Conservation (phyloP, 306 rosid species). For the Trifolium dubium region DNA sequence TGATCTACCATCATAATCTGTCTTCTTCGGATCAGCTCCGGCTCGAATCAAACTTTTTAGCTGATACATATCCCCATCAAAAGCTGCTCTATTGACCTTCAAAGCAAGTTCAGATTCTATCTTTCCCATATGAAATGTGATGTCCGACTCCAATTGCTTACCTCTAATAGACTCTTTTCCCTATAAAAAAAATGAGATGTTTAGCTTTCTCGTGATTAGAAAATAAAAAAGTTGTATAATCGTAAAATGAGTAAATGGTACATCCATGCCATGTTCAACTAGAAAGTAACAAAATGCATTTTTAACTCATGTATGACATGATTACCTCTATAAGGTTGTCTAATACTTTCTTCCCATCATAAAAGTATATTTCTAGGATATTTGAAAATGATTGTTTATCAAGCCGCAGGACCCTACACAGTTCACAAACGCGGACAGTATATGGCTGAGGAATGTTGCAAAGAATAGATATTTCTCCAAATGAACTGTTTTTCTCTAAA, state of each 20-base stretch:
- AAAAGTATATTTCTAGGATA: conserved; percentile 83
- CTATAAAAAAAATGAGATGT: conserved; percentile 48
- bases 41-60: conserved; percentile 81
- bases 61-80: conserved; percentile 78
- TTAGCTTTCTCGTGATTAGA: conserved; percentile 14
- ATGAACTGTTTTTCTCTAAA: conserved; percentile 65
- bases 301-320: not conserved
- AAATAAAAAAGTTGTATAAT: conserved; percentile 2
- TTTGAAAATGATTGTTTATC: conserved; percentile 90
- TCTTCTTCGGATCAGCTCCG: conserved; percentile 93
- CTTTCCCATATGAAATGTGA: conserved; percentile 85
- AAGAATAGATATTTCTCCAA: conserved; percentile 89
- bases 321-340: conserved; percentile 94
- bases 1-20: conserved; percentile 96
- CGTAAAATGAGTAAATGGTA: conserved; percentile 15
- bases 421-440: conserved; percentile 86
- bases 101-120: conserved; percentile 95
- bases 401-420: conserved; percentile 85
- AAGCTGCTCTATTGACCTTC: conserved; percentile 85
- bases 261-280: conserved; percentile 31
- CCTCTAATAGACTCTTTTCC: conserved; percentile 68
- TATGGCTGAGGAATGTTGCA: conserved; percentile 96
- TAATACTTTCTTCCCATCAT: conserved; percentile 87
- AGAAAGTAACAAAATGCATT: conserved; percentile 21
- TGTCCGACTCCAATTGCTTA: conserved; percentile 88